Percentiles rank a stretch among this genome's conserved stretches.
These are phyloP conservation scores for Lachnellula arida DNA, from an alignment of 2,329 filamentous ascomycete genomes.

Conservation along the genomic window DNA sequence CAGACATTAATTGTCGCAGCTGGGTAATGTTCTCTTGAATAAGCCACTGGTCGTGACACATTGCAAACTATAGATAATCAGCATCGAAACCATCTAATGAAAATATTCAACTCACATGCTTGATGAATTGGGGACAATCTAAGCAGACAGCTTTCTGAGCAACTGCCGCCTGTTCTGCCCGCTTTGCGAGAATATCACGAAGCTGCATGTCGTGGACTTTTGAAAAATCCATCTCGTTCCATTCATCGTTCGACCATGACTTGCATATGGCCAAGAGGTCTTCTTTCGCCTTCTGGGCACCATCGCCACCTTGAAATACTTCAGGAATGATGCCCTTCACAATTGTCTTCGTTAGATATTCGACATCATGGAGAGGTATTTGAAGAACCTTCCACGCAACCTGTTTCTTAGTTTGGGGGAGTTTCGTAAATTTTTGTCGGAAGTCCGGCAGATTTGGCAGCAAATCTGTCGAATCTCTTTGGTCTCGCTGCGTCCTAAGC, in stretches of 20 bases:
- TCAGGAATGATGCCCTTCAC: constrained; percentile 56
- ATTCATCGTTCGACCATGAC: constrained; percentile 69
- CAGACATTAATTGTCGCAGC: constrained; percentile 83
- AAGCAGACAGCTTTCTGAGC: constrained; percentile 63
- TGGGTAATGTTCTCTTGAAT: constrained; percentile 90
- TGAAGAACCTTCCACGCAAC: constrained; percentile 64
- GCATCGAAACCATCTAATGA: neutral
- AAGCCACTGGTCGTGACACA: constrained; percentile 95
- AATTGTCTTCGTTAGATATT: constrained; percentile 73
- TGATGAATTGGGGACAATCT: constrained; percentile 72
- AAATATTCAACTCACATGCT: constrained; percentile 62
- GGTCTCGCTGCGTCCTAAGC: constrained; percentile 62
- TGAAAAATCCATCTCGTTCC: constrained; percentile 79
- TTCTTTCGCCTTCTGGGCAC: constrained; percentile 53
- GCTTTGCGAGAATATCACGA: constrained; percentile 71
- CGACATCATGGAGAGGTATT: constrained; percentile 72
- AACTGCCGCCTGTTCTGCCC: constrained; percentile 56
- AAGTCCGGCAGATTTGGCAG: constrained; percentile 76
- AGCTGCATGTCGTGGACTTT: constrained; percentile 79
- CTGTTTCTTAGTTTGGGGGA: constrained; percentile 63
- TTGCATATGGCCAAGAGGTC: constrained; percentile 64
- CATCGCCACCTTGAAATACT: constrained; percentile 51
- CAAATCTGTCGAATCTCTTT: constrained; percentile 75
- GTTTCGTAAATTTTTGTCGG: constrained; percentile 58
- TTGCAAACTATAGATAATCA: constrained; percentile 62